Conservation (phyloP, 2,329 filamentous ascomycete species). For the Beauveria australis region DNA sequence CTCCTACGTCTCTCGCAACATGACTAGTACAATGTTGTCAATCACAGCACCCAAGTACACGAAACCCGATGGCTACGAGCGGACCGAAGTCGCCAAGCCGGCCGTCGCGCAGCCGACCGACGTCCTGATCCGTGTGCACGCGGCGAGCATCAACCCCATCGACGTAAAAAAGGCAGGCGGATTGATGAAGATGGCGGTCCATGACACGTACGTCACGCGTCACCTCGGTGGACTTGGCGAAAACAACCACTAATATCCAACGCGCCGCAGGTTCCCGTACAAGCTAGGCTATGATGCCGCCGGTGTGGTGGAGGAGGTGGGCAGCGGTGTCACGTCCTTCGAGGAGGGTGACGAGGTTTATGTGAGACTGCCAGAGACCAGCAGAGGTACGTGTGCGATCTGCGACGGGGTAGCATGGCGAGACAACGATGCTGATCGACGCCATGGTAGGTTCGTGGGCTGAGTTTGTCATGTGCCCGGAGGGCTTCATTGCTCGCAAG, state of each 20-base stretch:
- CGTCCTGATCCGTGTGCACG: constrained; percentile 31
- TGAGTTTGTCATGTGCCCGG: constrained; percentile 27
- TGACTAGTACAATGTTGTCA: constrained; percentile 14
- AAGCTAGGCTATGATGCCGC: constrained; percentile 4
- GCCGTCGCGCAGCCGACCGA: constrained; percentile 16
- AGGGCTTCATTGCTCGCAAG: constrained; percentile 28
- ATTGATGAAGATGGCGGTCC: constrained; percentile 23
- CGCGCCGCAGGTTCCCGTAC: constrained; percentile 9
- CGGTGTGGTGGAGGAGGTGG: constrained; percentile 5
- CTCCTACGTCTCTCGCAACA: neutral
- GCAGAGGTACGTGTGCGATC: constrained; percentile 13
- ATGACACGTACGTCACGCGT: constrained; percentile 21
- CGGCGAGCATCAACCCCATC: constrained; percentile 36
- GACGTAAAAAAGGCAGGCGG: constrained; percentile 34
- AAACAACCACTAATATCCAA: no score
- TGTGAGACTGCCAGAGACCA: constrained; percentile 16
- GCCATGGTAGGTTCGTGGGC: constrained; percentile 25
- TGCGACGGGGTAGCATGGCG: neutral
- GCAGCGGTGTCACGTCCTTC: neutral
- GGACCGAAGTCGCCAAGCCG: constrained; percentile 16
- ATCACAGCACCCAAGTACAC: constrained; percentile 15
- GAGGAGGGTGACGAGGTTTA: constrained; percentile 14
- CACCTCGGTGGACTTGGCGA: no score
- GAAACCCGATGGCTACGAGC: constrained; percentile 16
- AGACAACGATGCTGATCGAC: neutral